These are phyloP conservation scores for Domatiomyces globalis DNA, from an alignment of 2,329 filamentous ascomycete species.

Conservation along the genomic window DNA sequence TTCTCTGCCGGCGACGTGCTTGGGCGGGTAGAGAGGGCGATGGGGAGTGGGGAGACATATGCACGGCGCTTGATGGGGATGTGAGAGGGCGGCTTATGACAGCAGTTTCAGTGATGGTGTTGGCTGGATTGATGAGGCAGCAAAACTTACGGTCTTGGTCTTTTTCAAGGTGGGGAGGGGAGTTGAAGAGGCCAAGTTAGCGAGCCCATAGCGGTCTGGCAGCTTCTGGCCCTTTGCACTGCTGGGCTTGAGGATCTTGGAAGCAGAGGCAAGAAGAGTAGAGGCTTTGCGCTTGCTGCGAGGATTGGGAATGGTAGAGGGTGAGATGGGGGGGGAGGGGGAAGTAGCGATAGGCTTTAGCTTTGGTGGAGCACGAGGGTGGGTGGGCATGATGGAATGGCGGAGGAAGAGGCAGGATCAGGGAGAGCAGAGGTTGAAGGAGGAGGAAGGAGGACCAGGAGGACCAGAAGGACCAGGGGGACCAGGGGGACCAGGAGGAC, in stretches of 20 bases:
- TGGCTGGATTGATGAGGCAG: background rate
- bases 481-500: too few species aligned
- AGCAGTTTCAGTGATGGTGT: background rate
- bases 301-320: background rate
- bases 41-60: background rate
- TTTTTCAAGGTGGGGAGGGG: background rate
- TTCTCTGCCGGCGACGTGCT: constrained; percentile 17
- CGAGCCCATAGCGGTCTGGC: background rate
- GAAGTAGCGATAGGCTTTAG: background rate
- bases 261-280: background rate
- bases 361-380: background rate
- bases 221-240: background rate
- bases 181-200: background rate
- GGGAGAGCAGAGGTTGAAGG: background rate
- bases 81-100: background rate
- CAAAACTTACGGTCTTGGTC: background rate
- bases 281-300: background rate
- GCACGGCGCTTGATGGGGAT: background rate
- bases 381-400: background rate
- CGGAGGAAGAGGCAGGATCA: too few species aligned
- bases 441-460: background rate
- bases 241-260: background rate
- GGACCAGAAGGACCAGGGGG: background rate
- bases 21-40: background rate
- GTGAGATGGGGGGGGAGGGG: background rate